Percentiles rank a stretch among this genome's conserved stretches.
Evolutionary conservation across 2,329 filamentous ascomycete species (phyloP).

Genomic region (Rugonectria rugulosa): DNA sequence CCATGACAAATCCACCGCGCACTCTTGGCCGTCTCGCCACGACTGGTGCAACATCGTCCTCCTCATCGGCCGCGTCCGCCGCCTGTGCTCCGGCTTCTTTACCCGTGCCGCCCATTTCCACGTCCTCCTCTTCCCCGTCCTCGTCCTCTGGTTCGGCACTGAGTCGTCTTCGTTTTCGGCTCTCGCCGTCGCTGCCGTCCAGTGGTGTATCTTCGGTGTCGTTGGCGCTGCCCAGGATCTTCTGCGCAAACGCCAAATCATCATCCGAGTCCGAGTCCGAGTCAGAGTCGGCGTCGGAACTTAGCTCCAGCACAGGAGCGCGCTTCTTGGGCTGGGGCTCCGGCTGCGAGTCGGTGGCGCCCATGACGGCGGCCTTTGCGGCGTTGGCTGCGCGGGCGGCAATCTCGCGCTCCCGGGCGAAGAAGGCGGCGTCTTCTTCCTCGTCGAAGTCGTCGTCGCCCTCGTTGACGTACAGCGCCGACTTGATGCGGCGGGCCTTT

Average conservation of each 20-base stretch:
- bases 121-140: conserved; percentile 32
- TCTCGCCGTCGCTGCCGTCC: conserved; percentile 45
- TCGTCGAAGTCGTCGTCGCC: conserved; percentile 91
- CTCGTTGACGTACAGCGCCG: conserved; percentile 78
- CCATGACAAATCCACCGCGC: conserved; percentile 63
- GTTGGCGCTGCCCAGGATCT: conserved; percentile 33
- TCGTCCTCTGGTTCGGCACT: conserved; percentile 40
- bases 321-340: conserved; percentile 35
- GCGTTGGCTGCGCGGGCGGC: conserved; percentile 60
- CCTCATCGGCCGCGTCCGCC: conserved; percentile 24
- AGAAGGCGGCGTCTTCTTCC: conserved; percentile 76
- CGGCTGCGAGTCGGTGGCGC: conserved; percentile 7
- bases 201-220: conserved; percentile 39
- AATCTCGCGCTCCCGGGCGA: conserved; percentile 70
- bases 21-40: conserved; percentile 52
- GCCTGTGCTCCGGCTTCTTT: conserved; percentile 6
- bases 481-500: conserved; percentile 83
- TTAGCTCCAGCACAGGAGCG: conserved; percentile 26
- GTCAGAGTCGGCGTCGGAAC: conserved; percentile 40
- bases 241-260: conserved; percentile 29
- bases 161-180: conserved; percentile 48
- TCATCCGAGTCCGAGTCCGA: conserved; percentile 38
- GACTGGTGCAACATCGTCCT: conserved; percentile 40
- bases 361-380: conserved; percentile 34
- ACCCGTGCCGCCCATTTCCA: conserved; percentile 37